These are phyloP conservation scores for Entomortierella lignicola DNA, from an alignment of 192 early-diverging fungal genomes.

Conservation along the genomic window DNA sequence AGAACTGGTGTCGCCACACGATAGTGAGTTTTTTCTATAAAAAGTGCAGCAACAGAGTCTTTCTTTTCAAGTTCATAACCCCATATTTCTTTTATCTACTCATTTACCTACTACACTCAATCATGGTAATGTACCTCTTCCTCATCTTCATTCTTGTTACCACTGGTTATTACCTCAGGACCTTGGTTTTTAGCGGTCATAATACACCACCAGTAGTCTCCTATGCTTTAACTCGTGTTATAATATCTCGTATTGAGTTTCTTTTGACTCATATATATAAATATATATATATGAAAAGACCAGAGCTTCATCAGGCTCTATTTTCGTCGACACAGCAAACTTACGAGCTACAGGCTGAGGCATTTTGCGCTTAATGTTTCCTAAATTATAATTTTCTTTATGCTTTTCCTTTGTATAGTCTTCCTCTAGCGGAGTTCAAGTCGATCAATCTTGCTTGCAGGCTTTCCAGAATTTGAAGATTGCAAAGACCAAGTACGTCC, in stretches of 20 bases:
- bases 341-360: no score
- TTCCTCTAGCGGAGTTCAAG: conserved; percentile 75
- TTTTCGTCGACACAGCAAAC: neutral
- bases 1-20: no score
- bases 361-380: neutral
- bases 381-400: neutral
- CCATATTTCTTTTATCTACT: no score
- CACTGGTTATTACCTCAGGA: neutral
- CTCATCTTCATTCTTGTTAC: neutral
- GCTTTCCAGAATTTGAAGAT: conserved; percentile 81
- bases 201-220: neutral
- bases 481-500: conserved; percentile 78
- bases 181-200: neutral
- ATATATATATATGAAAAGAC: no score
- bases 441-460: conserved; percentile 69
- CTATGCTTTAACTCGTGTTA: neutral
- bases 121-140: conserved; percentile 12
- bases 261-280: no score
- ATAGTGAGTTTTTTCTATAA: no score
- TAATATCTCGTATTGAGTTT: no score
- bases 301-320: no score
- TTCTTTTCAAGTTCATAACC: no score
- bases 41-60: no score
- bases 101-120: conserved; percentile 4
- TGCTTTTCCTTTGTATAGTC: conserved; percentile 59